Evolutionary conservation across 306 rosid species (phyloP), one percentile per base, ranked within the genome.

Genomic region (Senna tora): DNA sequence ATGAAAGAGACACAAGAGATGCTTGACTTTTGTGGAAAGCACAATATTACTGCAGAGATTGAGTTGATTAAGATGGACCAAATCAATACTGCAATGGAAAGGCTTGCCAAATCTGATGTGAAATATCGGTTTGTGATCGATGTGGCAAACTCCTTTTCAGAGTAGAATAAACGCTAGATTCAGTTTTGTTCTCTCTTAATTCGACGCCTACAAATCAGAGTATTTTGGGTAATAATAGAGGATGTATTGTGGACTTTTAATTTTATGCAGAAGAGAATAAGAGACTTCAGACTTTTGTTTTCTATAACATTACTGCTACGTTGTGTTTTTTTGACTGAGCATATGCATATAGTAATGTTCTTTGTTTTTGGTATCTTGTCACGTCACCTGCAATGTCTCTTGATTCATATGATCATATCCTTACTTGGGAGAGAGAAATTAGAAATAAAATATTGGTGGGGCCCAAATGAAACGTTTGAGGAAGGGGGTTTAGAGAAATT

Each of bases 1-100:
- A 11, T 90, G 19, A 86, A 93, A 72, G 98, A 93, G 87, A 93
- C 98, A 10, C 98, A 93, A 51, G 98, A 93, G 75, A 93, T 93
- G 98, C 90, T 93, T 14, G 91, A 93, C 60, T 93, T 93, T 62
- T 87, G 94, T 50, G 97, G 72, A 38, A 80, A 89, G 62, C 96
- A 91, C 83, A 80, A 84, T 58, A 86, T 94, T 51, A 43, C 87
- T 32, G 75, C 94, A 30, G 94, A 94, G 49, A 87, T 94, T 49
- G 98, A 94, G 82, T 77, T 94, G 73, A 89, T 94, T 38, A 70
- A 15, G 67, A 75, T 91, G 72, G 90, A 86, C 4, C 46, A 89
- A 52, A 81, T 94, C 60, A 94, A 94, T 86, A 80, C 85, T 0
- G 98, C 98, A 64, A 81, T 87, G 74, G 88, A 84, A 71, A 84